Evolutionary conservation across 805 yeast species (phyloP), one percentile per base, ranked within the genome.

Genomic region (Myxozyma sirexii): DNA sequence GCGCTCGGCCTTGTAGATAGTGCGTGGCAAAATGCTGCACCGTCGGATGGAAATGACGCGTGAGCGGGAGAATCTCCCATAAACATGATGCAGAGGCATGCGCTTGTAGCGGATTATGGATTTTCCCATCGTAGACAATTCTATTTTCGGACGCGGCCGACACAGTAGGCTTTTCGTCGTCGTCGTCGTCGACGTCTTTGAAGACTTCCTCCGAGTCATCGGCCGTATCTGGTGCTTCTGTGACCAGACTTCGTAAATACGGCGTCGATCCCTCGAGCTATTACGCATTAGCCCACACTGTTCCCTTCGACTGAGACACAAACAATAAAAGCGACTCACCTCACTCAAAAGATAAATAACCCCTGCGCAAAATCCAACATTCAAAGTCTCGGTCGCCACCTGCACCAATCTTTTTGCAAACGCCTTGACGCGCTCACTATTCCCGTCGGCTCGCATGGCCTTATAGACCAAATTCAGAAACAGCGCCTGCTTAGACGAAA

Each of bases 71-170:
- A 10, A 91, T 71, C 76, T 94, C 99, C 97, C 97, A 94, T 52
- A 93, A 74, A 1, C 93, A 85, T 0, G 97, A 79, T 49, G 80
- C 81, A 45, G 84, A 85, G 4, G 97, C 97, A 71, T 89, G 81
- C n/a, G 97, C 90, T 71, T 75, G 90, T 65, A 82, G 80, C n/a
- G 99, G 99, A 71, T 94, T 98, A 72, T 98, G 84, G 71, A 89
- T 90, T 69, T 84, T 84, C 37, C 96, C 84, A 74, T 94, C 97
- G 71, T 94, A 94, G 15, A n/a, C 15, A 24, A 44, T 13, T 12
- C 6, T 38, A 48, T 48, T 65, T 26, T 26, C 35, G 35, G 45
- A n/a, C 66, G 8, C 51, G 60, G 15, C 17, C n/a, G n/a, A n/a
- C n/a, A n/a, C n/a, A n/a, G n/a, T n/a, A n/a, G n/a, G n/a, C n/a